These are phyloP conservation scores for Naganishia vaughanmartiniae DNA, from an alignment of 768 basidiomycete genomes.

Conservation along the genomic window DNA sequence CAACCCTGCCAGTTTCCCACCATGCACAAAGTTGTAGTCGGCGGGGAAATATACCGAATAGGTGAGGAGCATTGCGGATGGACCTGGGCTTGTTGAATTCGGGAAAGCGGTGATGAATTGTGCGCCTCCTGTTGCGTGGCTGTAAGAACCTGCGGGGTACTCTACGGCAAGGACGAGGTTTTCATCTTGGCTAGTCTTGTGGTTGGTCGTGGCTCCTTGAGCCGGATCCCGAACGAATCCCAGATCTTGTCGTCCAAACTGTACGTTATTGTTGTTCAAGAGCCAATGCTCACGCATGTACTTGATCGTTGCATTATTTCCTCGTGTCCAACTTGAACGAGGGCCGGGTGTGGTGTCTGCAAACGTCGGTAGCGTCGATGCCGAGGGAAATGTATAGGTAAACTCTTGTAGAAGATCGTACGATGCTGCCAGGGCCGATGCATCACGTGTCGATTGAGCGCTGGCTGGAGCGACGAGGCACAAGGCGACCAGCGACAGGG, in stretches of 20 bases:
- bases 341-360: not conserved
- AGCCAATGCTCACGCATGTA: slow-evolving; percentile 25
- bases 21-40: slow-evolving; percentile 73
- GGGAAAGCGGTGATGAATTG: slow-evolving; percentile 26
- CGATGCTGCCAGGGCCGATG: slow-evolving; percentile 7
- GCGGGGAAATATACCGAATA: slow-evolving; percentile 76
- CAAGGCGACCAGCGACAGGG: not conserved
- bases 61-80: slow-evolving; percentile 20
- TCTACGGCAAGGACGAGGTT: slow-evolving; percentile 19
- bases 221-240: slow-evolving; percentile 22
- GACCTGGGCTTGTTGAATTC: not conserved
- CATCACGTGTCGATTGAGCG: not conserved
- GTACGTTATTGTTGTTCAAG: slow-evolving; percentile 10
- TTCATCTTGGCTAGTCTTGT: not conserved
- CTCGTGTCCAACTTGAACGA: not conserved
- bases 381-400: slow-evolving; percentile 17
- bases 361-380: slow-evolving; percentile 5
- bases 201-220: not conserved
- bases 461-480: not conserved
- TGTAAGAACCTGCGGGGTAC: slow-evolving; percentile 54
- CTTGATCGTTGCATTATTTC: slow-evolving; percentile 24
- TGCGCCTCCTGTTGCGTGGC: slow-evolving; percentile 53
- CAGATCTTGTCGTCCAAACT: slow-evolving; percentile 17
- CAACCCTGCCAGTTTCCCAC: slow-evolving; percentile 79
- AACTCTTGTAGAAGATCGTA: slow-evolving; percentile 6